phyloP scores from a whole-genome alignment of 768 basidiomycete genomes.

The Gymnopilus junonius region DNA sequence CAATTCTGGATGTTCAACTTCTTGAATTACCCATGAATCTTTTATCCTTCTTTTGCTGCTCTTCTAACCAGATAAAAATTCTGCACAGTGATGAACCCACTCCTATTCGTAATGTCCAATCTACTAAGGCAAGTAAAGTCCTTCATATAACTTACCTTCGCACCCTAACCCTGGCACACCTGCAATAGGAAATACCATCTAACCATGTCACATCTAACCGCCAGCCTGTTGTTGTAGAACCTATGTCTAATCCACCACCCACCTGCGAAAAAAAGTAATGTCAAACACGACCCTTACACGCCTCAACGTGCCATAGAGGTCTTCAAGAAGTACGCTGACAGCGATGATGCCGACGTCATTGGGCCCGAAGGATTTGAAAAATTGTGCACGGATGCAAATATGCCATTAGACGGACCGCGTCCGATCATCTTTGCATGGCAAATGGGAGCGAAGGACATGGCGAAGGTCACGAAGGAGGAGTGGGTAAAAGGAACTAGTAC shows the following conservation, averaged over 20 bases:
- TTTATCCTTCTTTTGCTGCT: constrained; percentile 66
- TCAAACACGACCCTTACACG: constrained; percentile 50
- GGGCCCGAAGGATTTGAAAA: constrained; percentile 74
- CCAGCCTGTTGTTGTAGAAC: not conserved
- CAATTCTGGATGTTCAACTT: constrained; percentile 30
- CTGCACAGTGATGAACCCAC: constrained; percentile 50
- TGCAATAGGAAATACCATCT: constrained; percentile 10
- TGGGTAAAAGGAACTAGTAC: constrained; percentile 63
- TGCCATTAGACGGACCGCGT: constrained; percentile 73
- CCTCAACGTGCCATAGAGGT: constrained; percentile 53
- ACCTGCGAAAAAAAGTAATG: constrained; percentile 19
- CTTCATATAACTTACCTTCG: not conserved
- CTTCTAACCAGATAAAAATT: constrained; percentile 55
- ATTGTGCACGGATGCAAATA: constrained; percentile 70
- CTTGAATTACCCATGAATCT: constrained; percentile 57
- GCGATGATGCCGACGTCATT: constrained; percentile 60
- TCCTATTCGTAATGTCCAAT: constrained; percentile 35
- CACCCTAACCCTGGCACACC: not conserved
- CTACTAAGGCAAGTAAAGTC: constrained; percentile 25
- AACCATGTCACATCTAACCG: not conserved
- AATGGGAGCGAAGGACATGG: constrained; percentile 72
- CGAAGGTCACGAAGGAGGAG: constrained; percentile 66
- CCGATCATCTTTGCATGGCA: constrained; percentile 82
- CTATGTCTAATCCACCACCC: constrained; percentile 12
- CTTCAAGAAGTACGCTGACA: constrained; percentile 65